Base-by-base conservation (phyloP, 1,139 yeast species). In the Magnusiomyces clavatus region DNA sequence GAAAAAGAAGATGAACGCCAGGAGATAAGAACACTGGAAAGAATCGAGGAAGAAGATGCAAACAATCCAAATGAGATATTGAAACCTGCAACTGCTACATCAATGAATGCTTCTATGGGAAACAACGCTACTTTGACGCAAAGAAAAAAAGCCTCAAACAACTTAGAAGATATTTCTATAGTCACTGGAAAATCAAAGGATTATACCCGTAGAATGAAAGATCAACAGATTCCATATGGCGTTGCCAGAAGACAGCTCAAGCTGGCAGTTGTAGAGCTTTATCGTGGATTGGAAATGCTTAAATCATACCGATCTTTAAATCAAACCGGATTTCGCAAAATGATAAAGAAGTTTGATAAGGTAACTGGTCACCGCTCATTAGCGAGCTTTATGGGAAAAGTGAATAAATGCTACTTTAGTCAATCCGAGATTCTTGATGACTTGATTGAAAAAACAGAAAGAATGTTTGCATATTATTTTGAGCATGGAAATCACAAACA, bases 301-400 rank as follows among this genome's bases (percentile, higher is more conserved):
- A 81, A 82, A 59, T 85, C 94, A 1, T 92, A 82, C 65, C 76
- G 87, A 57, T 75, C 82, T 45, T 69, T 90, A 59, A 92, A 92
- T 67, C 76, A 89, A 39, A 89, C 96, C 0, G 98, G 95, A 0
- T 81, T 90, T 61, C 77, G 96, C 53, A 92, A 92, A 62, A 82
- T 92, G 63, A 76, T 89, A 52, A 92, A 92, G 64, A 92, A 92
- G 67, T 89, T 80, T 64, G 98, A 92, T 69, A 92, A 92, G 62
- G 74, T 83, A 3, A 76, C 84, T 16, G 67, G 71, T 16, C 74
- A 81, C 3, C 60, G 71, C 1, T 69, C 81, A 17, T 73, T 82
- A 34, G 69, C 71, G 1, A 61, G 65, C 2, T 89, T 83, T 63
- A 77, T 87, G 83, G 75, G 74, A 29, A 78, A 76, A 54, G 76